Percentiles rank a stretch among this genome's conserved stretches.
Evolutionary conservation across 805 yeast species (phyloP).

Genomic region (Torulaspora microellipsoides): DNA sequence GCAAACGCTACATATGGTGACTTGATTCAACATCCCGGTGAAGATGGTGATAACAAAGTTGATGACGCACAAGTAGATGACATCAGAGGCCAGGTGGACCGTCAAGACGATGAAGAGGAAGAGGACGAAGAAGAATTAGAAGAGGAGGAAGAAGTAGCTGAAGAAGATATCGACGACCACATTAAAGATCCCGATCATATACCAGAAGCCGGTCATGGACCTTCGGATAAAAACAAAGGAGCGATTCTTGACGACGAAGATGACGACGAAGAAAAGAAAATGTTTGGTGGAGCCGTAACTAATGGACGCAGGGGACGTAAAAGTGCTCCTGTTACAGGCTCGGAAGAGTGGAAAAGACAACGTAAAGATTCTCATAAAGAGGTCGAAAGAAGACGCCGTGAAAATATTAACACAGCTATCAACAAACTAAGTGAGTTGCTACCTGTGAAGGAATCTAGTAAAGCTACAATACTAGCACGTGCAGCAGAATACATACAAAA

Average conservation of each 20-base stretch:
- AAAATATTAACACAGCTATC: constrained; percentile 82
- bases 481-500: constrained; percentile 89
- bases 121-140: constrained; percentile 12
- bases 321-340: constrained; percentile 27
- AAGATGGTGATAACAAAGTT: constrained; percentile 9
- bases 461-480: constrained; percentile 80
- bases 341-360: constrained; percentile 38
- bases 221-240: constrained; percentile 9
- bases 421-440: constrained; percentile 70
- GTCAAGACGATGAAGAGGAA: constrained; percentile 5
- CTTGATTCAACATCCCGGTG: constrained; percentile 23
- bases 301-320: constrained; percentile 29
- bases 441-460: constrained; percentile 75
- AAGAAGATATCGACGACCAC: constrained; percentile 18
- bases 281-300: constrained; percentile 9
- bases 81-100: constrained; percentile 1
- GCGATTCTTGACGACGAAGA: constrained; percentile 11
- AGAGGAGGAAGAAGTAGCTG: constrained; percentile 15
- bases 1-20: constrained; percentile 30
- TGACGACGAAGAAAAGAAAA: constrained; percentile 14
- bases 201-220: constrained; percentile 10
- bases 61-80: constrained; percentile 9
- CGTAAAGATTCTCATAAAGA: constrained; percentile 92
- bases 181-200: constrained; percentile 18
- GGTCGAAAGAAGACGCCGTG: constrained; percentile 90